Evolutionary conservation across 352 stramenopile genomes (phyloP), one percentile per base, ranked within the genome.

Genomic region (Phytophthora cajani): DNA sequence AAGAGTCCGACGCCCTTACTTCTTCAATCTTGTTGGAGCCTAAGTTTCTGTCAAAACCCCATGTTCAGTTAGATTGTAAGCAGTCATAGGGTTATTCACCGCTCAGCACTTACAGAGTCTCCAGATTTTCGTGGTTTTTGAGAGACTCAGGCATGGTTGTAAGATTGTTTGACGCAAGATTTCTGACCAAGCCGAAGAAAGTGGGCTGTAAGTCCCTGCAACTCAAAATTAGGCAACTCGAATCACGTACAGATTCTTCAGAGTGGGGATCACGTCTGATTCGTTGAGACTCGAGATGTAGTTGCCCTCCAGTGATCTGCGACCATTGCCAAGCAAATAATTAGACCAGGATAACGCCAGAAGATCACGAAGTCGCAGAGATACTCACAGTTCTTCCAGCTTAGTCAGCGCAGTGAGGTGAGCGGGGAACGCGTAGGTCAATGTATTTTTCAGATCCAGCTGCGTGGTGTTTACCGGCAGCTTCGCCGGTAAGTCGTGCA

Each of bases 341-440:
- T 63, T 21, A 58, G 16, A 25, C 42, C 7, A 56, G 14, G 16
- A 40, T 40, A 5, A 40, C 10, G 21, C 17, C 21, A 57, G 9
- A 27, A 30, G 1, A 50, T 14, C 25, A 23, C 1, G 12, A 44
- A 17, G 12, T 36, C 38, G 5, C 21, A 33, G 12, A 38, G 17
- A 30, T 30, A 53, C 58, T 36, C 52, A 66, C 60, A 78, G 51
- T 23, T 70, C 54, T 16, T 74, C 49, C 42, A 78, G 58, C 19
- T 53, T 55, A 30, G 54, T 23, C 16, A 78, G 50, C 60, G 36
- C 53, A 1, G 47, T 12, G 5, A 78, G n/a, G 36, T 78, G 58
- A 10, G 23, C 59, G 5, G 71, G 68, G 32, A 79, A 74, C 9
- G 62, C 52, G 58, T 76, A 62, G 36, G 66, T 72, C 49, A 79